Conservation (phyloP, 805 yeast genomes). For the Myxozyma neotropica region DNA sequence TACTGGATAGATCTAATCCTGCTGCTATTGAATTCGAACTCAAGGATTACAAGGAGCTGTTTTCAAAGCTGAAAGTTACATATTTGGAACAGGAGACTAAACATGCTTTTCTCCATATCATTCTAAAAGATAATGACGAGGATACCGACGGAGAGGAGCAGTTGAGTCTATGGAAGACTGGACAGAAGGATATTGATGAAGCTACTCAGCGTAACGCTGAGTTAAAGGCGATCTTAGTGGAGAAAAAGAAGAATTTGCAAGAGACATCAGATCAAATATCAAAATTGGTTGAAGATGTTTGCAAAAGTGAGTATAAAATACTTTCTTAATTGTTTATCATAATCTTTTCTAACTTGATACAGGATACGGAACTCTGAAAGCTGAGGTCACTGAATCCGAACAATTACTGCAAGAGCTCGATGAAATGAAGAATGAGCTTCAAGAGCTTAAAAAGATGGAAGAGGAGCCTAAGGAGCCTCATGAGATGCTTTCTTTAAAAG, state of each 20-base stretch:
- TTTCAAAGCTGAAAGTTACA: constrained; percentile 61
- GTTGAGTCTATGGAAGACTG: constrained; percentile 36
- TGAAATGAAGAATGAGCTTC: constrained; percentile 41
- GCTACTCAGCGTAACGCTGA: constrained; percentile 7
- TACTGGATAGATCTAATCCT: constrained; percentile 35
- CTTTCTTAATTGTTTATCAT: not conserved
- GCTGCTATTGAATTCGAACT: constrained; percentile 34
- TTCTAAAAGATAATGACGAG: constrained; percentile 49
- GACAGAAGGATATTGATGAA: constrained; percentile 18
- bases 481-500: constrained; percentile 38
- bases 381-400: constrained; percentile 39
- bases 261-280: constrained; percentile 33
- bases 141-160: constrained; percentile 42
- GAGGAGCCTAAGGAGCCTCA: constrained; percentile 37
- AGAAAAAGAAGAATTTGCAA: constrained; percentile 37
- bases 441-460: constrained; percentile 38
- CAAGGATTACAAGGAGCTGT: constrained; percentile 45
- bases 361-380: constrained; percentile 30
- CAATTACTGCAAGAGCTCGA: constrained; percentile 40
- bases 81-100: constrained; percentile 74
- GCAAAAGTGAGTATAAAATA: constrained; percentile 14
- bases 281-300: constrained; percentile 18
- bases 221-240: constrained; percentile 21
- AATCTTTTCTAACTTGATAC: not conserved
- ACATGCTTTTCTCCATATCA: constrained; percentile 61